Evolutionary conservation across 768 basidiomycete species (phyloP).

Genomic region (Psilocybe subaeruginosa): DNA sequence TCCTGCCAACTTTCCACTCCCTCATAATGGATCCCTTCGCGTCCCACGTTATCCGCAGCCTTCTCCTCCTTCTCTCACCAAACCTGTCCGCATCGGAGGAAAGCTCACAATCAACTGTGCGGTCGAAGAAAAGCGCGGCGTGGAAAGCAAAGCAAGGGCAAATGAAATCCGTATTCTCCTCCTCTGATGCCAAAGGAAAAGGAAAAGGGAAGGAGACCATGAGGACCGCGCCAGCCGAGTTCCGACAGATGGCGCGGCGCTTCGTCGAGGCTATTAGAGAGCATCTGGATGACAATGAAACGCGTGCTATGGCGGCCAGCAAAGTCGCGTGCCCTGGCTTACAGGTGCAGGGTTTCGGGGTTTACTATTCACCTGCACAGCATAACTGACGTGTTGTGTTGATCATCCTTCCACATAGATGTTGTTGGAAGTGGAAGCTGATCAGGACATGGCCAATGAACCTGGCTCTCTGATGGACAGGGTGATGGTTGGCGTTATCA

Average conservation of each 20-base stretch:
- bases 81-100: slow-evolving; percentile 44
- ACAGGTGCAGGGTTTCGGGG: slow-evolving; percentile 46
- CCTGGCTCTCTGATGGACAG: slow-evolving; percentile 81
- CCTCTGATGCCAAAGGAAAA: slow-evolving; percentile 38
- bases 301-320: slow-evolving; percentile 74
- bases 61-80: slow-evolving; percentile 80
- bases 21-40: slow-evolving; percentile 87
- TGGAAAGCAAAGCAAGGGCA: slow-evolving; percentile 83
- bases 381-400: slow-evolving; percentile 7
- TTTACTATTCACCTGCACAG: slow-evolving; percentile 1
- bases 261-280: slow-evolving; percentile 56
- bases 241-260: slow-evolving; percentile 45
- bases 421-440: slow-evolving; percentile 81
- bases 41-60: slow-evolving; percentile 85
- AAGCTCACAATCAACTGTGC: slow-evolving; percentile 43
- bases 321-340: slow-evolving; percentile 79
- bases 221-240: slow-evolving; percentile 44
- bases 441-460: slow-evolving; percentile 57
- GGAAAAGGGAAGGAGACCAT: slow-evolving; percentile 35
- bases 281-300: slow-evolving; percentile 67
- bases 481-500: slow-evolving; percentile 76
- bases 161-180: slow-evolving; percentile 76
- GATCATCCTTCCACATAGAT: slow-evolving; percentile 51
- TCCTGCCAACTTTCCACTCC: slow-evolving; percentile 60
- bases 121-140: slow-evolving; percentile 85